Base-by-base conservation (phyloP, 345 rosid species). In the Arabidopsis arenosa region DNA sequence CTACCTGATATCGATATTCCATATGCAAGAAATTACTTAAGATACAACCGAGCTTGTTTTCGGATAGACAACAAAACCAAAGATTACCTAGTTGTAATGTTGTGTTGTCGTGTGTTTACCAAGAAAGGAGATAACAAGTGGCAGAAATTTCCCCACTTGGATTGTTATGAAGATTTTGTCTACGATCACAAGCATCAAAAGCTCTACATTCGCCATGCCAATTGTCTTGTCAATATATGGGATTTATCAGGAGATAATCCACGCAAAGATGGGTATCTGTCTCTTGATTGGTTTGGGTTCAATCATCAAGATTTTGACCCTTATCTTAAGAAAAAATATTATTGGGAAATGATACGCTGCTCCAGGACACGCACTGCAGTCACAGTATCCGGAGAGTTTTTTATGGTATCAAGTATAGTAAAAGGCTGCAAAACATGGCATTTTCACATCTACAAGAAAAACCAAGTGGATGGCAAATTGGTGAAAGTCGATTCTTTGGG, bases 401-500 rank as follows among this genome's bases (percentile, higher is more conserved):
- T 67, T 23, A 14, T 7, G 32, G 72, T 52, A 21, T 4, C 61
- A 37, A 21, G n/a, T n/a, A 23, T 48, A 52, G 2, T 51, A 10
- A 2, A 5, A 21, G 1, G 7, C 49, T 23, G 49, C 61, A 67
- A 39, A 14, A 53, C 39, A 23, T 68, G 39, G 62, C 36, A 39
- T 28, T 68, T 68, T 41, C 32, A 40, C 30, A 28, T 68, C 28
- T 28, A 52, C 49, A 67, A 51, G 44, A 40, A 7, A 17, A 18
- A 33, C 44, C 6, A 28, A 28, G 32, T 7, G 63, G 9, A 5
- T 0, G 2, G 5, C 37, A 15, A n/a, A 49, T 53, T 37, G 49
- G 72, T 53, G 0, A 68, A 39, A 40, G 9, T 68, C 0, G 8
- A 54, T 54, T 68, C 63, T 68, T 68, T 68, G 63, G 63, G 52